phyloP scores from a whole-genome alignment of 805 yeast species.

The Pichia insulana region DNA sequence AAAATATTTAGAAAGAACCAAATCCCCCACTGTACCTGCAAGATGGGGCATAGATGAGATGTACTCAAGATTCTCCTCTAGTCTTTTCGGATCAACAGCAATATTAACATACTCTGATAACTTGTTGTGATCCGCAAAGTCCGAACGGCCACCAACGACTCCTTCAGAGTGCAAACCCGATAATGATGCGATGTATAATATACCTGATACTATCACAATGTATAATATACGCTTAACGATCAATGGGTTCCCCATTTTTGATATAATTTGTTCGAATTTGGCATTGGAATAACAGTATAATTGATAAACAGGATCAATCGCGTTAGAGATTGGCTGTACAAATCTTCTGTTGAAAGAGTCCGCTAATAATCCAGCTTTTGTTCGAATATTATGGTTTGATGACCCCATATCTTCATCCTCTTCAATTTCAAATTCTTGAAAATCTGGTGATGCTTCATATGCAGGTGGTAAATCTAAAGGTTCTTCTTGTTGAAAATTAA shows the following conservation, averaged over 20 bases:
- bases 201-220: slow-evolving; percentile 51
- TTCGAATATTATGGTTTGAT: neutral
- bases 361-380: slow-evolving; percentile 35
- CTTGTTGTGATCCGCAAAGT: slow-evolving; percentile 52
- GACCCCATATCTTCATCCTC: slow-evolving; percentile 19
- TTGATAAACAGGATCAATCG: slow-evolving; percentile 46
- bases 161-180: slow-evolving; percentile 45
- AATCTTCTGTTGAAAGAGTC: slow-evolving; percentile 27
- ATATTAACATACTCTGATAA: slow-evolving; percentile 41
- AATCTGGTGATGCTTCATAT: slow-evolving; percentile 13
- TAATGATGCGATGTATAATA: slow-evolving; percentile 49
- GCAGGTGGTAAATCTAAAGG: slow-evolving; percentile 21
- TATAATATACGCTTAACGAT: slow-evolving; percentile 72
- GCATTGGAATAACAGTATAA: slow-evolving; percentile 33
- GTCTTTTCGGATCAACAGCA: slow-evolving; percentile 45
- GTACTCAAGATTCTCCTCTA: slow-evolving; percentile 63
- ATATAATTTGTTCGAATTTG: slow-evolving; percentile 48
- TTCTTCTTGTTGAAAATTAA: neutral
- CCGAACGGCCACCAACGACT: slow-evolving; percentile 37
- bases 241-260: slow-evolving; percentile 75
- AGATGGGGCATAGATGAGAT: slow-evolving; percentile 75
- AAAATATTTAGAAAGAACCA: slow-evolving; percentile 60
- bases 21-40: slow-evolving; percentile 84
- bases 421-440: slow-evolving; percentile 39
- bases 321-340: slow-evolving; percentile 35